phyloP scores from a whole-genome alignment of 176 grass and related monocot species.

The Bolboschoenus planiculmis region DNA sequence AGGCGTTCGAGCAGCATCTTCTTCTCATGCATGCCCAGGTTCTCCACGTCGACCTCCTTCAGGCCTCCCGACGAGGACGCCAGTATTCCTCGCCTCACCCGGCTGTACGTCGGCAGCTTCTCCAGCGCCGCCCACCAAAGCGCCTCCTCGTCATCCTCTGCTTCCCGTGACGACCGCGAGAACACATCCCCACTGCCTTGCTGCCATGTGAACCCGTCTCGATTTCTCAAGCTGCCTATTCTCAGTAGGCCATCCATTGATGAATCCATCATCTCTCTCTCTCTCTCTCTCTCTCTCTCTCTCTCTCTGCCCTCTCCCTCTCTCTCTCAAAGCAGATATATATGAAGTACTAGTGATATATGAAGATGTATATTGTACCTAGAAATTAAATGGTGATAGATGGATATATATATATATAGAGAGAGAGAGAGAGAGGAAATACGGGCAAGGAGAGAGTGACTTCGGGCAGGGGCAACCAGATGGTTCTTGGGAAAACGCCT shows the following conservation, averaged over 20 bases:
- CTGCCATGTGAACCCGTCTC: background rate
- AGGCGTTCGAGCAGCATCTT: slow-evolving; percentile 38
- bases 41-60: slow-evolving; percentile 30
- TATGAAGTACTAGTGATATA: background rate
- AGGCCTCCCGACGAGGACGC: background rate
- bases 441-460: background rate
- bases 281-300: background rate
- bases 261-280: background rate
- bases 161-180: background rate
- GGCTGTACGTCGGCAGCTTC: slow-evolving; percentile 38
- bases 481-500: background rate
- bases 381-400: background rate
- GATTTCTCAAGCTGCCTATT: background rate
- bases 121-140: slow-evolving; percentile 44
- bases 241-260: background rate
- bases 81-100: slow-evolving; percentile 31
- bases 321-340: background rate
- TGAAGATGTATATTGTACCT: background rate
- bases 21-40: slow-evolving; percentile 23
- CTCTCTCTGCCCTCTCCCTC: background rate
- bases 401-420: no score
- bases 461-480: background rate
- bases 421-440: background rate
- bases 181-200: background rate
- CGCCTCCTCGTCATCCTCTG: slow-evolving; percentile 38